Base-by-base conservation (phyloP, 768 basidiomycete species). In the Rhodotorula toruloides region DNA sequence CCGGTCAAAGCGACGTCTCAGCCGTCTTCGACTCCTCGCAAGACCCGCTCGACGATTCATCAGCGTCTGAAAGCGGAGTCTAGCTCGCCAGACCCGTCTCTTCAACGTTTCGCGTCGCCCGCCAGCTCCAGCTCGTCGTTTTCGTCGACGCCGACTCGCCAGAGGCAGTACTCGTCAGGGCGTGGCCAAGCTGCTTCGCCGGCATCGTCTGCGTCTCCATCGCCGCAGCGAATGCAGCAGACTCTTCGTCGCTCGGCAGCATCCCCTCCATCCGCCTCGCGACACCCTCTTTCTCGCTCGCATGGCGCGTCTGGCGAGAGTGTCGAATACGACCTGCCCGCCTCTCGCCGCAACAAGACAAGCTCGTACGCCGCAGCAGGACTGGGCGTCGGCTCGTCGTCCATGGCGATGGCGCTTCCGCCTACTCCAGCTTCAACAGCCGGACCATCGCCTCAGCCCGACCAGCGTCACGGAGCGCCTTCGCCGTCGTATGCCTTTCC, bases 281-380 rank as follows among this genome's bases (percentile, higher is more conserved):
- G 44, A 8, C 61, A 47, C 39, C 61, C 61, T 21, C 61, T 61
- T 27, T 61, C 60, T 21, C 50, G 52, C 52, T 54, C 43, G 13
- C 40, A 25, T 14, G 40, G 31, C 29, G 49, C 39, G 17, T 22
- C 27, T 2, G 25, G 11, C 13, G 49, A 50, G 5, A 4, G 34
- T 1, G 10, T 9, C 14, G 32, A 60, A 4, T 25, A 61, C 43
- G 60, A 61, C 60, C 43, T 61, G 8, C 52, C 60, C 5, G 50
- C 42, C 10, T 8, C 50, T 5, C 16, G 42, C 12, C 40, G 60
- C 11, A 3, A 9, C 42, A 61, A 61, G 60, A 44, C 34, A 27
- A 12, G 32, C 29, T 19, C 49, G 21, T 61, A 61, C 27, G 42
- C 22, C n/a, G 52, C 37, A 36, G 53, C 53, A 2, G 53, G 43